Evolutionary conservation across 768 basidiomycete genomes (phyloP).

Genomic region (Kondoa subrosea): DNA sequence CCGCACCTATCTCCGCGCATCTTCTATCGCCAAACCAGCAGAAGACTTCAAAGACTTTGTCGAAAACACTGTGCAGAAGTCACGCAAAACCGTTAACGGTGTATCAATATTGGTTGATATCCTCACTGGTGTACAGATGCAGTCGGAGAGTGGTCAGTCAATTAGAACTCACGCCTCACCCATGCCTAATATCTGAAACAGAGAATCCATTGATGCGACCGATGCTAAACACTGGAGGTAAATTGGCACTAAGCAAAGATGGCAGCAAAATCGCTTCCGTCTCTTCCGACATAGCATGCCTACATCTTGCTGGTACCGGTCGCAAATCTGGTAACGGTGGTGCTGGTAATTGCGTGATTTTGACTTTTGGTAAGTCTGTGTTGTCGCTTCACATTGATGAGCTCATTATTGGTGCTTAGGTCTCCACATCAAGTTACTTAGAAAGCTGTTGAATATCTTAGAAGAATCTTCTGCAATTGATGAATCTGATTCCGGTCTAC

Average conservation of each 20-base stretch:
- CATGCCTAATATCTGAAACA: not conserved
- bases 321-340: not conserved
- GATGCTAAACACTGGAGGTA: not conserved
- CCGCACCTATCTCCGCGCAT: too few relatives aligned
- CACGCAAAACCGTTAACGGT: not conserved
- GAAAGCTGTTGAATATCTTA: too few relatives aligned
- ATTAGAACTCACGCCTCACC: not conserved
- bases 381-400: not conserved
- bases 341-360: not conserved
- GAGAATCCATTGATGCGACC: not conserved
- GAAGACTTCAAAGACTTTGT: not conserved
- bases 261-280: not conserved
- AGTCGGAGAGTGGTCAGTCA: not conserved
- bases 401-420: too few relatives aligned
- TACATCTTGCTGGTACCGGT: not conserved
- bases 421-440: too few relatives aligned
- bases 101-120: not conserved
- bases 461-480: too few relatives aligned
- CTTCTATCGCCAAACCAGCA: not conserved
- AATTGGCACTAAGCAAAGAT: not conserved
- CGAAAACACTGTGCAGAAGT: too few relatives aligned
- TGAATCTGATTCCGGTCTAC: too few relatives aligned
- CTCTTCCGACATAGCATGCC: not conserved
- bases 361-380: not conserved
- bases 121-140: not conserved